phyloP scores from a whole-genome alignment of 768 basidiomycete genomes.

The Tricholomella constricta region DNA sequence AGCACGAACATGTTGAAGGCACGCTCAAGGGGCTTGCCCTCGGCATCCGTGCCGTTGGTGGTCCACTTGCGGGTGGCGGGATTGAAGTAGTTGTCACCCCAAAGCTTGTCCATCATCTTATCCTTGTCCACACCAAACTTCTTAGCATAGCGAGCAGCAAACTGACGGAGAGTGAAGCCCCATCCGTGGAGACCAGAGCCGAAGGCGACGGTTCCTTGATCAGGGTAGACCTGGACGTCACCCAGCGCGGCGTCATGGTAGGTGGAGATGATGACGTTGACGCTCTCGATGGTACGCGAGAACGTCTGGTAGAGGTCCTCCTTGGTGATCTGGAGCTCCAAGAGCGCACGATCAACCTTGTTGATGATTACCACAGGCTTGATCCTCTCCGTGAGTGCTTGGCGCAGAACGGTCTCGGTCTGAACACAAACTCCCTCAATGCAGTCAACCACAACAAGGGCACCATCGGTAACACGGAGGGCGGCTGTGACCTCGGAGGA shows the following conservation, averaged over 20 bases:
- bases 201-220: slow-evolving; percentile 97
- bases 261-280: slow-evolving; percentile 97
- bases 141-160: slow-evolving; percentile 91
- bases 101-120: slow-evolving; percentile 96
- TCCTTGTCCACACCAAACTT: slow-evolving; percentile 98
- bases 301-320: slow-evolving; percentile 97
- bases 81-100: slow-evolving; percentile 99
- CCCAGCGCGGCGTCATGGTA: slow-evolving; percentile 92
- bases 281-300: slow-evolving; percentile 93
- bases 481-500: slow-evolving; percentile 99
- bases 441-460: slow-evolving; percentile 98
- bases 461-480: slow-evolving; percentile 99
- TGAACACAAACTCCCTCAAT: slow-evolving; percentile 99
- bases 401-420: slow-evolving; percentile 98
- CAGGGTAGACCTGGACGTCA: slow-evolving; percentile 98
- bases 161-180: slow-evolving; percentile 98
- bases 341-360: slow-evolving; percentile 99
- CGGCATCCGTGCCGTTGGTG: slow-evolving; percentile 67
- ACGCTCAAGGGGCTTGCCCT: slow-evolving; percentile 91
- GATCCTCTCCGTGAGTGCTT: slow-evolving; percentile 96
- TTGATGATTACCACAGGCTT: slow-evolving; percentile 99
- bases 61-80: slow-evolving; percentile 96
- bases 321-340: slow-evolving; percentile 95
- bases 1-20: slow-evolving; percentile 98
- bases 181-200: slow-evolving; percentile 99